Base-by-base conservation (phyloP, 257 asterid species). In the Perilla frutescens region DNA sequence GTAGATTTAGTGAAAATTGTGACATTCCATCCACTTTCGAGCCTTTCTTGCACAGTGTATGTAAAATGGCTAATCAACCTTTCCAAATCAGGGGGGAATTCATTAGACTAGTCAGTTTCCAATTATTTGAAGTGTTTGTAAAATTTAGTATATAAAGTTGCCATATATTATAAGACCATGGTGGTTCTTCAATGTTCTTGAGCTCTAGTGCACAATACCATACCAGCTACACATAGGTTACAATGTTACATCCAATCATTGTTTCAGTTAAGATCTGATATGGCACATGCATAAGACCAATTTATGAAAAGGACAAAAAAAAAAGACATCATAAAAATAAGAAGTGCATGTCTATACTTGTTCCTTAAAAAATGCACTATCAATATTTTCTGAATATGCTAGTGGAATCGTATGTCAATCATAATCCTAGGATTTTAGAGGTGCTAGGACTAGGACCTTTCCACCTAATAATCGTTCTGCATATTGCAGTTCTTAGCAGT, bases 51-150 rank as follows among this genome's bases (percentile, higher is more conserved):
- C 39, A 0, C 8, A 4, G 3, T 44, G 11, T 44, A 57, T 41
- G 41, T 62, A 36, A 37, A 29, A 71, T 56, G 12, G 63, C 13
- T 70, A n/a, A 77, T 56, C 20, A 34, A 45, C 70, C 77, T 48
- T 39, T 31, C 47, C 12, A n/a, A 36, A 55, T 70, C 49, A 55
- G 34, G 41, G 71, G 14, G 37, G 14, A 43, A 56, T 55, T 49
- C 55, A 31, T 4, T 9, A 51, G 32, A 39, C 10, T 34, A 73
- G 54, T 62, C 53, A n/a, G 48, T 59, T 20, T 34, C 40, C 7
- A 39, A 12, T 20, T 20, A 20, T 20, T 20, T 20, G 26, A 20
- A 20, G 26, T 20, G 26, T 20, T 20, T 20, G 26, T 20, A 20
- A 20, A 20, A 20, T 20, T 20, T 20, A 20, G 26, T 20, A 20